phyloP scores from a whole-genome alignment of 2,329 filamentous ascomycete species.

The Fusarium sp. region DNA sequence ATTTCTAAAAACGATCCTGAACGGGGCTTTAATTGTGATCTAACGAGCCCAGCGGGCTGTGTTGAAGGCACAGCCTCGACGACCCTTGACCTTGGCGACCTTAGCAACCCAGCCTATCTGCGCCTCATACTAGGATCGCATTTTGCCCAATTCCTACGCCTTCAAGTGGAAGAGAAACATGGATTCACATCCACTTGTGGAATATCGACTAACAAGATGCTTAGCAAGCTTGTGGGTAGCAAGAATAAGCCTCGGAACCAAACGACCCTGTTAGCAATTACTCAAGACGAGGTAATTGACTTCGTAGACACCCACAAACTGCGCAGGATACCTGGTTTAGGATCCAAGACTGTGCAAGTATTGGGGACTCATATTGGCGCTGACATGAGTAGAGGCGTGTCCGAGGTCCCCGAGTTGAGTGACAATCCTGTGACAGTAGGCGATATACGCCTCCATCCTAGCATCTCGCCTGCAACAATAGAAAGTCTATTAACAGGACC shows the following conservation, averaged over 20 bases:
- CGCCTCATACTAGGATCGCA: conserved; percentile 84
- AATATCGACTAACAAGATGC: conserved; percentile 86
- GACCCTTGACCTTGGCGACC: conserved; percentile 47
- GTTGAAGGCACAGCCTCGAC: conserved; percentile 53
- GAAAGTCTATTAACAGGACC: conserved; percentile 77
- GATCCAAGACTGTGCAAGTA: conserved; percentile 71
- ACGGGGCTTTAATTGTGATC: conserved; percentile 83
- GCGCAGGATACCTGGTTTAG: conserved; percentile 86
- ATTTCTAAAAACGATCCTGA: conserved; percentile 80
- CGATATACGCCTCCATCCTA: conserved; percentile 72
- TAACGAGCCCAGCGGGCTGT: conserved; percentile 74
- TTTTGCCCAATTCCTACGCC: conserved; percentile 79
- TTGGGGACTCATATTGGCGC: conserved; percentile 67
- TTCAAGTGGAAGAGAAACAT: conserved; percentile 77
- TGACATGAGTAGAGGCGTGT: conserved; percentile 50
- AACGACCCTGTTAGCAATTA: conserved; percentile 81
- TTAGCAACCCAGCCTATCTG: conserved; percentile 60
- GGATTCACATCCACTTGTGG: conserved; percentile 92
- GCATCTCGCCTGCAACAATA: conserved; percentile 73
- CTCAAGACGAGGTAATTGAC: conserved; percentile 64
- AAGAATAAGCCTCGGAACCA: conserved; percentile 89
- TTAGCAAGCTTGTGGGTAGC: conserved; percentile 87
- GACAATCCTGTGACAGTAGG: conserved; percentile 69
- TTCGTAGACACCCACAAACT: conserved; percentile 85
- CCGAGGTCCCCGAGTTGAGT: conserved; percentile 49